Evolutionary conservation across 208 protist genomes (phyloP).

Genomic region (Jaenimonas drosophilae): DNA sequence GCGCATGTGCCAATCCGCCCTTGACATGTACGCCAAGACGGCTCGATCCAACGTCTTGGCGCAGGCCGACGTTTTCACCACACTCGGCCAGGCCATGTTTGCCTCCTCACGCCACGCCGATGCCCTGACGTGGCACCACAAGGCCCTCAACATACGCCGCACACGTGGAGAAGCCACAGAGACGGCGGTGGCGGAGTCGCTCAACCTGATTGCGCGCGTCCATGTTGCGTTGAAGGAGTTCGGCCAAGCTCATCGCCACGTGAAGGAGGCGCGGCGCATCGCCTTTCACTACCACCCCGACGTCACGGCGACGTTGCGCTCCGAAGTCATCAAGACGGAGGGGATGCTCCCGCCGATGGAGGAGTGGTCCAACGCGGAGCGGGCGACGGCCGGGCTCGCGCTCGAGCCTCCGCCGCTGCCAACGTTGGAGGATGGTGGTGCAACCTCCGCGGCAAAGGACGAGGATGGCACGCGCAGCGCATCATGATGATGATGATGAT

Average conservation of each 20-base stretch:
- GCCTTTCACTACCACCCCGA: slow-evolving; percentile 55
- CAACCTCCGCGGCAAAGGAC: no score
- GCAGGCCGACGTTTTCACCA: slow-evolving; percentile 81
- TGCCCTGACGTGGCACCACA: slow-evolving; percentile 66
- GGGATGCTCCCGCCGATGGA: slow-evolving; percentile 64
- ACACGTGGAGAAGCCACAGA: slow-evolving; percentile 70
- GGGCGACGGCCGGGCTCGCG: slow-evolving; percentile 22
- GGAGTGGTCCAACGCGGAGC: slow-evolving; percentile 59
- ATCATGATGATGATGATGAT: no score
- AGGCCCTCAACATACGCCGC: slow-evolving; percentile 80
- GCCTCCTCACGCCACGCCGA: slow-evolving; percentile 30
- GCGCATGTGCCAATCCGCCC: slow-evolving; percentile 56
- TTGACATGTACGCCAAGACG: slow-evolving; percentile 86
- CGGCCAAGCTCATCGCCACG: slow-evolving; percentile 40
- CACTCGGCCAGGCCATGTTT: slow-evolving; percentile 54
- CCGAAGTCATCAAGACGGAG: slow-evolving; percentile 73
- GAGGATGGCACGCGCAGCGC: no score
- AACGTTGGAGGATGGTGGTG: no score
- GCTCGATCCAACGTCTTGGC: slow-evolving; percentile 72
- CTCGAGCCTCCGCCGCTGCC: no score
- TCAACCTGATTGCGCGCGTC: slow-evolving; percentile 79
- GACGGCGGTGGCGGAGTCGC: slow-evolving; percentile 67
- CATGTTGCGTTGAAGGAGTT: slow-evolving; percentile 61
- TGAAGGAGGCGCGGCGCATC: slow-evolving; percentile 70
- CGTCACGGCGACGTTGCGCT: slow-evolving; percentile 55